A percentile compares a stretch with the other conserved stretches of the same genome.
Conservation (phyloP, 2,329 filamentous ascomycete species). For the Fusarium citri region DNA sequence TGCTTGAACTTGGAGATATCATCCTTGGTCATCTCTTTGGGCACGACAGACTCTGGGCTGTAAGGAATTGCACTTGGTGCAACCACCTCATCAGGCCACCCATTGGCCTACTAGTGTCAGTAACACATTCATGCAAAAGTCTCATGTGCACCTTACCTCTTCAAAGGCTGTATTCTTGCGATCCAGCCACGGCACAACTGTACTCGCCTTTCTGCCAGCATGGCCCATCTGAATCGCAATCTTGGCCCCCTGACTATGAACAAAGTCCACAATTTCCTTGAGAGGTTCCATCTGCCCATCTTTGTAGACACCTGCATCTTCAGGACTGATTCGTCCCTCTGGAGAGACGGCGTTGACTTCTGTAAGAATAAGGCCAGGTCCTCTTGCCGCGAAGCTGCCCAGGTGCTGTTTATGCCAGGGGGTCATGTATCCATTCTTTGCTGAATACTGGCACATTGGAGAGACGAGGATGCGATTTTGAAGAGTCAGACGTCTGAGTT, state of each 20-base stretch:
- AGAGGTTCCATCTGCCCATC: conserved; percentile 75
- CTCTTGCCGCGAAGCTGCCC: conserved; percentile 52
- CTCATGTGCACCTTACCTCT: conserved; percentile 19
- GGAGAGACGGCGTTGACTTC: conserved; percentile 76
- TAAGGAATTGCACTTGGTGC: conserved; percentile 39
- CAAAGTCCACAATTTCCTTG: conserved; percentile 71
- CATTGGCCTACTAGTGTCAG: conserved; percentile 28
- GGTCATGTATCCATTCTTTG: conserved; percentile 55
- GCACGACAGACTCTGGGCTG: conserved; percentile 35
- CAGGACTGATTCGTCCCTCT: conserved; percentile 77
- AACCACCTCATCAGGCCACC: conserved; percentile 44
- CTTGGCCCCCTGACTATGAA: conserved; percentile 68
- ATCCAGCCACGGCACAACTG: conserved; percentile 43
- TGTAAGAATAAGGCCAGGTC: conserved; percentile 70
- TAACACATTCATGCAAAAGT: background rate
- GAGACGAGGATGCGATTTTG: conserved; percentile 61
- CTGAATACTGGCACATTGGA: conserved; percentile 50
- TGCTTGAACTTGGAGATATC: conserved; percentile 43
- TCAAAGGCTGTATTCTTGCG: conserved; percentile 41
- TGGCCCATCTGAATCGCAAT: conserved; percentile 78
- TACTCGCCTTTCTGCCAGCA: conserved; percentile 70
- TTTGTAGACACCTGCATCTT: conserved; percentile 76
- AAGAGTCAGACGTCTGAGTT: conserved; percentile 56
- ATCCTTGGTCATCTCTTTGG: conserved; percentile 40
- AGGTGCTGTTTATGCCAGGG: conserved; percentile 58